phyloP scores from a whole-genome alignment of 169 alveolate species.

The Haemoproteus tartakovskyi region DNA sequence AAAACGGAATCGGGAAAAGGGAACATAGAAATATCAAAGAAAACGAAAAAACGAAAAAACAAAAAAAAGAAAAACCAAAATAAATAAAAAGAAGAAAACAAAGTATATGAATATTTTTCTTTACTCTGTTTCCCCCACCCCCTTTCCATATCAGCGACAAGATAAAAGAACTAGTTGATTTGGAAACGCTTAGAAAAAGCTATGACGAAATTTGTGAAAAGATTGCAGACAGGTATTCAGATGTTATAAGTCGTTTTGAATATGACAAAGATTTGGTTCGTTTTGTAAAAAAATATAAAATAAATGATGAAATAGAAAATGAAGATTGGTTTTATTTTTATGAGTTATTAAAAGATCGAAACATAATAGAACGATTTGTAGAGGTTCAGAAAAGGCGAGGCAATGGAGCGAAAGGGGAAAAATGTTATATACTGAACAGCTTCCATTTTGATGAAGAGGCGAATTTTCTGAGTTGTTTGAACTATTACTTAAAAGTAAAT shows the following conservation, averaged over 20 bases:
- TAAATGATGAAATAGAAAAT: constrained; percentile 59
- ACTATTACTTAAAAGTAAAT: constrained; percentile 37
- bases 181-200: constrained; percentile 9
- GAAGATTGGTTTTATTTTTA: constrained; percentile 66
- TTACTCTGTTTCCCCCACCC: no score
- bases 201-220: constrained; percentile 61
- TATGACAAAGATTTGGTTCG: constrained; percentile 54
- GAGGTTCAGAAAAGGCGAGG: constrained; percentile 2
- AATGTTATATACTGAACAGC: constrained; percentile 6
- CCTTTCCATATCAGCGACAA: no score
- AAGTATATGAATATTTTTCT: no score
- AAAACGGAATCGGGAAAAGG: not conserved
- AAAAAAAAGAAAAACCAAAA: no score
- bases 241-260: constrained; percentile 39
- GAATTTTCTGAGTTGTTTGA: constrained; percentile 47
- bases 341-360: constrained; percentile 56
- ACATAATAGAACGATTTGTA: constrained; percentile 30
- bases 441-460: constrained; percentile 64
- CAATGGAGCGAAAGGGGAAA: no score
- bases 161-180: no score
- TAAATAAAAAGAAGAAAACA: no score
- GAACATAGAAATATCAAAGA: not conserved
- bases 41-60: no score
- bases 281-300: constrained; percentile 23
- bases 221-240: constrained; percentile 54